Evolutionary conservation across 2,329 filamentous ascomycete genomes (phyloP), one percentile per base, ranked within the genome.

Genomic region (Neodidymelliopsis sp.): DNA sequence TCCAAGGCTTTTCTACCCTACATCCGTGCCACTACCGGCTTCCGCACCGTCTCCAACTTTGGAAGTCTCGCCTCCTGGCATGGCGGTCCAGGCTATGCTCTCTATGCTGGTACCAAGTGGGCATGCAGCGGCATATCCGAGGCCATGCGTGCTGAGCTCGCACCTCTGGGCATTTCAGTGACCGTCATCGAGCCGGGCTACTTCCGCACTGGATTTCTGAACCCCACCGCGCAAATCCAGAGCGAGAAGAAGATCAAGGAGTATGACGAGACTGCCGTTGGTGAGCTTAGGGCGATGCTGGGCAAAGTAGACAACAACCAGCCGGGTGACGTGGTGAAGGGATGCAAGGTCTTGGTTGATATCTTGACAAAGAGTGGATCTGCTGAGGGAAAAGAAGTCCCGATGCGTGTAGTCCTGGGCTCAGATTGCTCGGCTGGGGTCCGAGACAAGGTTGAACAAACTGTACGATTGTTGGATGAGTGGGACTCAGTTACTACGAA

Each of bases 311-410:
- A 84, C 51, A 73, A 78, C 12, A 76, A 78, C 0, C 82, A 86
- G 69, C 76, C 72, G 0, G 84, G 84, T 0, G 82, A 86, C 59
- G 75, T 82, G 3, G 68, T 66, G 13, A 84, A 84, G 71, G 84
- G 79, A 0, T 70, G 73, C 6, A 74, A 69, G 46, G 75, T 81
- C 1, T 72, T 84, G 20, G 75, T 85, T 4, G 83, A 87, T 54
- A 72, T 83, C 11, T 56, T 87, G 56, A 84, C 79, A 6, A 72
- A 72, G 31, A 75, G 71, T 2, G 83, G 82, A 0, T 70, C 72
- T 18, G 80, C 74, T 15, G 63, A 67, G 50, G 82, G 80, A 0
- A 79, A 67, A 54, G 74, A 78, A 15, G 69, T 86, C 2, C 84
- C 83, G 0, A 57, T 79, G 11, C 71, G 84, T 20, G 57, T 87